Evolutionary conservation across 176 grass and related monocot genomes (phyloP), one percentile per base, ranked within the genome.

Genomic region (Rhynchospora tenuis): DNA sequence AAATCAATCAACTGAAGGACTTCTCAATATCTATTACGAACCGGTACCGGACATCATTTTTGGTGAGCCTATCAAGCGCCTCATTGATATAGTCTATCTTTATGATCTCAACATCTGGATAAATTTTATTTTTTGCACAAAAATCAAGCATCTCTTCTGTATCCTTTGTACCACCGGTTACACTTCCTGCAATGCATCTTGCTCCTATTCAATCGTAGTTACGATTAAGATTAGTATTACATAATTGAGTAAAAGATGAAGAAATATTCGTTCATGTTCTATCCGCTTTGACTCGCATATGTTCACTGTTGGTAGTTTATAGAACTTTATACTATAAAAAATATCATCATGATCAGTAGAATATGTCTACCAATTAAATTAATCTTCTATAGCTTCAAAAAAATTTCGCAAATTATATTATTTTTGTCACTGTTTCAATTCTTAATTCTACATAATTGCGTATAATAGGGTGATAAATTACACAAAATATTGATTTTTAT

Each of bases 1-100:
- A 45, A 33, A 81, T 81, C n/a, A 81, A 27, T 89, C 33, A 81
- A 27, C 87, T 84, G 55, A 91, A 81, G 22, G 87, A 93, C 45
- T 75, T 85, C 38, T 86, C 93, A 7, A 86, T 89, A 69, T 96
- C 90, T 4, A 96, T 88, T 5, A 93, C 89, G 60, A 96, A 96
- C 24, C 93, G 93, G 68, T 91, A 96, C 50, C 71, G 91, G 38
- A 93, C 90, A 71, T 92, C 93, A 24, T 61, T 84, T 52, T 93
- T 89, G 7, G 81, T 75, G 22, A 97, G 81, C 86, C 94, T 93
- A 15, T 81, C 66, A 8, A 93, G 89, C 6, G 79, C 83, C 54
- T 85, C 50, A 59, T 85, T 85, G 26, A 85, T 76, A 17, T 85
- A 85, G 24, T 85, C 55, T 26, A 63, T 85, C 42, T 85, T 58